Conservation (phyloP, 148 eudicot species). For the Dysphania ambrosioides region DNA sequence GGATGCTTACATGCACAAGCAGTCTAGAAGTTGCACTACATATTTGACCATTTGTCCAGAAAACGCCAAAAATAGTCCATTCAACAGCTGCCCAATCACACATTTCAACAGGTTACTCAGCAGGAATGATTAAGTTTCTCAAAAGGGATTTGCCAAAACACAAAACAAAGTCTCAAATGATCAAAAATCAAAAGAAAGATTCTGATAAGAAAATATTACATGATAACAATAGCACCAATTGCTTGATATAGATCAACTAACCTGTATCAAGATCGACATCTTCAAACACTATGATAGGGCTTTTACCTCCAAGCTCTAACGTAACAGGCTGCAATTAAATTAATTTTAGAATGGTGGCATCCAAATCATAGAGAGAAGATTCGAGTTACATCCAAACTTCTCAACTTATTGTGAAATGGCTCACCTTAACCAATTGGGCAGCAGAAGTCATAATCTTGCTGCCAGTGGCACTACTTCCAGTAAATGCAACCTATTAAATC, state of each 20-base stretch:
- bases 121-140: not conserved
- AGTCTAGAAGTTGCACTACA: conserved; percentile 99
- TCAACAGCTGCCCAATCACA: conserved; percentile 68
- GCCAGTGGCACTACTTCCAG: conserved; percentile 93
- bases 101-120: conserved; percentile 4
- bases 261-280: conserved; percentile 92
- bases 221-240: not conserved
- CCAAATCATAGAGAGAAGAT: not conserved
- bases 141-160: too few species aligned
- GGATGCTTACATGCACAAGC: conserved; percentile 73
- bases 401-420: conserved; percentile 5
- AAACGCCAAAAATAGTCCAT: conserved; percentile 90
- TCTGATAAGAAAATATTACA: not conserved
- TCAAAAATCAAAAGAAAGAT: not conserved
- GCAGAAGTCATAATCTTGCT: conserved; percentile 94
- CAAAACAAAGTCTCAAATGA: too few species aligned
- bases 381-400: not conserved
- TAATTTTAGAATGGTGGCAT: conserved; percentile 12
- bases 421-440: conserved; percentile 79
- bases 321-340: conserved; percentile 69
- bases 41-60: conserved; percentile 99
- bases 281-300: conserved; percentile 92
- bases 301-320: conserved; percentile 98
- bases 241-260: conserved; percentile 34
- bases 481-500: conserved; percentile 71